phyloP scores from a whole-genome alignment of 2,329 filamentous ascomycete species.

The Colletotrichum sp. region DNA sequence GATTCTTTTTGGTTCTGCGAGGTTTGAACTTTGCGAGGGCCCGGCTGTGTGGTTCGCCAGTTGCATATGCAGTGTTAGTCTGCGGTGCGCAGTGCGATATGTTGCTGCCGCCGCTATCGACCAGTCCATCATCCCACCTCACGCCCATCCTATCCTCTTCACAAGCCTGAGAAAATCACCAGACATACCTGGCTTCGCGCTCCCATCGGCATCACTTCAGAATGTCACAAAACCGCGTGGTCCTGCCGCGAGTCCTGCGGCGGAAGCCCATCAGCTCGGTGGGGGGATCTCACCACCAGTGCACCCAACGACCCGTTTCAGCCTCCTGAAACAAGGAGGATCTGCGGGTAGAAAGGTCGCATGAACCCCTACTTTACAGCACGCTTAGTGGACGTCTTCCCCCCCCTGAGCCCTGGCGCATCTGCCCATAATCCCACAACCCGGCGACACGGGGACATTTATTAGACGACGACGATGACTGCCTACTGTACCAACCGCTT shows the following conservation, averaged over 20 bases:
- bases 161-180: neutral
- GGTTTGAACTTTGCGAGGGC: neutral
- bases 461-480: neutral
- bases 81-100: neutral
- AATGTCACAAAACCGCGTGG: neutral
- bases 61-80: neutral
- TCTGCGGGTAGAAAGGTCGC: neutral
- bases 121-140: neutral
- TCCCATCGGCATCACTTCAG: neutral
- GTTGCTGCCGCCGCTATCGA: neutral
- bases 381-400: neutral
- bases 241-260: neutral
- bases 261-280: neutral
- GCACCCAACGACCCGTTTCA: neutral
- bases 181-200: neutral
- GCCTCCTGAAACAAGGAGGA: constrained; percentile 20
- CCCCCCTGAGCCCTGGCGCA: neutral
- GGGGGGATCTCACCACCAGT: neutral
- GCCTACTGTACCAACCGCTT: neutral
- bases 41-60: neutral
- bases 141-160: neutral
- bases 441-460: neutral
- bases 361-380: neutral
- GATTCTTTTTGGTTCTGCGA: neutral
- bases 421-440: neutral